Conservation (phyloP, 2,329 filamentous ascomycete species). For the Byssochlamys sp. region DNA sequence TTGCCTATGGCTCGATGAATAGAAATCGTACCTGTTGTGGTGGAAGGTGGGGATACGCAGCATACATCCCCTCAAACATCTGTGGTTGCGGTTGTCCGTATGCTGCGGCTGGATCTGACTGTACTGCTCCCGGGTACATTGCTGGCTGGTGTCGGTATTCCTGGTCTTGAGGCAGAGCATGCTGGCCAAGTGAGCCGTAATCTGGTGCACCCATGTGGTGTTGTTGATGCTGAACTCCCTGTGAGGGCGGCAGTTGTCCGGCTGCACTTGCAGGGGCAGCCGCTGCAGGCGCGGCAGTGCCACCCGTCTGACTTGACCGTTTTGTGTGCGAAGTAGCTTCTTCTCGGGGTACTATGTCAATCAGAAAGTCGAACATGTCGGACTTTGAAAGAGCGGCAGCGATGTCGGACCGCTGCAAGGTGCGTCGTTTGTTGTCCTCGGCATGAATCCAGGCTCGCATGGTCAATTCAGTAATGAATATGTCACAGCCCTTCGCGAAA, state of each 20-base stretch:
- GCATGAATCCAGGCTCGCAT: constrained; percentile 99
- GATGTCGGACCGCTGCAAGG: constrained; percentile 89
- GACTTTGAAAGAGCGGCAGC: constrained; percentile 91
- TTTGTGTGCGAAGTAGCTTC: constrained; percentile 82
- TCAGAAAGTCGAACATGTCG: constrained; percentile 99
- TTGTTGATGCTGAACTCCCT: constrained; percentile 44
- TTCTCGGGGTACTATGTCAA: constrained; percentile 94
- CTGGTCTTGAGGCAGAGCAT: constrained; percentile 57
- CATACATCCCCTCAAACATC: constrained; percentile 86
- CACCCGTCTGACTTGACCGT: constrained; percentile 46
- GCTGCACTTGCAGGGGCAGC: constrained; percentile 16
- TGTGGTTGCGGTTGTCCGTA: constrained; percentile 66
- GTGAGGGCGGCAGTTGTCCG: constrained; percentile 33
- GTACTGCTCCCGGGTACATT: constrained; percentile 75
- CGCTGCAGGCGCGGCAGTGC: constrained; percentile 39
- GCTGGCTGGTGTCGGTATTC: constrained; percentile 70
- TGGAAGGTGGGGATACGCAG: constrained; percentile 63
- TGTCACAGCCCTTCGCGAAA: constrained; percentile 96
- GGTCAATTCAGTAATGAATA: constrained; percentile 96
- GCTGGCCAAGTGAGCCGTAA: constrained; percentile 52
- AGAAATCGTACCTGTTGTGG: constrained; percentile 62
- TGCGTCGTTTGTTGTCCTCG: constrained; percentile 95
- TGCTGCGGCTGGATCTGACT: constrained; percentile 57
- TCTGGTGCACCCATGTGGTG: constrained; percentile 48
- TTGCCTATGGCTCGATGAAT: constrained; percentile 2